Evolutionary conservation across 2,329 filamentous ascomycete genomes (phyloP), one percentile per base, ranked within the genome.

Genomic region (Microsporum audouinii): DNA sequence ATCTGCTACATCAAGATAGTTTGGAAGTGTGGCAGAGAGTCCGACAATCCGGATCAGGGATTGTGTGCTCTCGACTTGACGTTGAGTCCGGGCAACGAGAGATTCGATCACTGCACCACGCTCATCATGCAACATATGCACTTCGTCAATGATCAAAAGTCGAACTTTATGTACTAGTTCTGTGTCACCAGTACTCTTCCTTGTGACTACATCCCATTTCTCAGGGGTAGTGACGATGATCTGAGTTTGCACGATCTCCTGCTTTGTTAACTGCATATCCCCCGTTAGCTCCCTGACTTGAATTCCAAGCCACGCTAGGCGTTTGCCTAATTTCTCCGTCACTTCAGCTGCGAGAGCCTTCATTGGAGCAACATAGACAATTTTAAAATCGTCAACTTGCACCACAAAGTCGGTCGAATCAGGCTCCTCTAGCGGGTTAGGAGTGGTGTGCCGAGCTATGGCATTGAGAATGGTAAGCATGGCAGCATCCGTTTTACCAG

Each of bases 101-200:
- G 92, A 96, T 71, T 99, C 94, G 33, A 99, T 82, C 0, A 99
- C 95, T 10, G 95, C 91, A 70, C 94, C 94, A 72, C 94, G 86
- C 73, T 97, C 94, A 72, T 99, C 94, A 69, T 99, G 95, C 68
- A 99, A 86, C 95, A 99, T 99, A 71, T 99, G 94, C 0, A 99
- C 94, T 76, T 99, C 94, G 73, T 99, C 94, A 64, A 99, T 97
- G 69, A 99, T 97, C 63, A 99, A 82, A 1, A 99, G 80, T 8
- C 92, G 85, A 29, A 99, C 94, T 72, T 99, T 99, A 69, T 99
- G 94, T 12, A 99, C 95, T 2, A 99, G 82, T 71, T 97, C 94
- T 0, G 94, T 97, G 71, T 99, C 94, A 14, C 95, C 94, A 0
- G 91, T 97, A 61, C 92, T 95, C 75, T 97, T 99, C 63, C 94